Conservation (phyloP, 2,329 filamentous ascomycete genomes). For the Podosphaera fusca region DNA sequence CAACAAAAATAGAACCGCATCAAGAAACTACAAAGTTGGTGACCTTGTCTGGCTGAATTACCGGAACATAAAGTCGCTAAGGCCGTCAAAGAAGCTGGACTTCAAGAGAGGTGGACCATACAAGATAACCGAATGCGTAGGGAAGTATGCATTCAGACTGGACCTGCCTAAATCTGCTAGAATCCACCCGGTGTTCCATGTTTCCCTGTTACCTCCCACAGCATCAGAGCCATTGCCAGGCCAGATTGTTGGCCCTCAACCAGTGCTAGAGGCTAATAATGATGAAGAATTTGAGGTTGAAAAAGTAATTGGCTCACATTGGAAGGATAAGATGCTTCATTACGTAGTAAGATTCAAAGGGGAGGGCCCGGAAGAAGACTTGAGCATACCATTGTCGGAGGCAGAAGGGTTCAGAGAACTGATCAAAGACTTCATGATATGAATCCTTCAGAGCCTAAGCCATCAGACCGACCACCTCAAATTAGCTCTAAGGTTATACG, state of each 20-base stretch:
- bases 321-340: too few species aligned
- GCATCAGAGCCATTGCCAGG: background rate
- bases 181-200: background rate
- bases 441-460: background rate
- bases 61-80: background rate
- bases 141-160: background rate
- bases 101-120: too few species aligned
- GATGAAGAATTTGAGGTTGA: too few species aligned
- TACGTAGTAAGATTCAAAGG: background rate
- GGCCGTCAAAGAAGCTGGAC: background rate
- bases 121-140: background rate
- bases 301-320: too few species aligned
- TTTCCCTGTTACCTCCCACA: background rate
- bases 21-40: background rate
- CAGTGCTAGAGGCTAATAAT: too few species aligned
- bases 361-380: background rate
- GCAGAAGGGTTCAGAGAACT: background rate
- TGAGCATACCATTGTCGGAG: background rate
- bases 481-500: background rate
- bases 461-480: too few species aligned
- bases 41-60: background rate
- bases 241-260: background rate
- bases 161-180: background rate
- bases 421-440: background rate
- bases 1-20: background rate